These are phyloP conservation scores for Irpex lacteus DNA, from an alignment of 1,284 basidiomycete genomes.

Conservation along the genomic window DNA sequence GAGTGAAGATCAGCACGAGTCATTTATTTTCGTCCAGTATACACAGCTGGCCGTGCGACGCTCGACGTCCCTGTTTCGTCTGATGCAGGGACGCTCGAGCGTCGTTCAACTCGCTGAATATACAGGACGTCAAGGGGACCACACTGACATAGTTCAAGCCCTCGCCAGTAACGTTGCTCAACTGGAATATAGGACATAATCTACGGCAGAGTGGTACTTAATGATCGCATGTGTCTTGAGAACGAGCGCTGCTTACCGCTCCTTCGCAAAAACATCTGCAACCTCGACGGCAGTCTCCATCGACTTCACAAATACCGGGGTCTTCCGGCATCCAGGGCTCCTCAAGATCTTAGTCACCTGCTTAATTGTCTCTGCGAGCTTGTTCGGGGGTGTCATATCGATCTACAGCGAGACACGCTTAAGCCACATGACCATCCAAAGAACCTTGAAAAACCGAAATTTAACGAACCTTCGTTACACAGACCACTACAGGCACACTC, in stretches of 20 bases:
- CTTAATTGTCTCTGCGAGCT: slow-evolving; percentile 86
- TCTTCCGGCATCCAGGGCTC: slow-evolving; percentile 89
- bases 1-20: neutral
- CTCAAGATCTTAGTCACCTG: slow-evolving; percentile 93
- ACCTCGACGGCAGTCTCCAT: slow-evolving; percentile 78
- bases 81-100: neutral
- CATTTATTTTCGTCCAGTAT: too few species aligned
- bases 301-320: slow-evolving; percentile 75
- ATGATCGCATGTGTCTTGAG: neutral
- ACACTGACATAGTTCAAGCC: slow-evolving; percentile 73
- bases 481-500: slow-evolving; percentile 91
- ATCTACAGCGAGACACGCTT: slow-evolving; percentile 46
- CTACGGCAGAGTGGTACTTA: slow-evolving; percentile 34
- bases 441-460: too few species aligned
- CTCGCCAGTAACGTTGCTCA: slow-evolving; percentile 94
- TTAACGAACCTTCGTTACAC: slow-evolving; percentile 82
- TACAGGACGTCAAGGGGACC: neutral
- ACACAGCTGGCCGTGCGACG: too few species aligned
- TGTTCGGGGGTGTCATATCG: slow-evolving; percentile 96
- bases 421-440: too few species aligned
- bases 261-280: slow-evolving; percentile 68
- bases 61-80: neutral
- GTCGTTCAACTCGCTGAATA: neutral
- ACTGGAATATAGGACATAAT: slow-evolving; percentile 89
- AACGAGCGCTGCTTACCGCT: slow-evolving; percentile 43